Base-by-base conservation (phyloP, 2,329 filamentous ascomycete species). In the Neospermospora avenae region DNA sequence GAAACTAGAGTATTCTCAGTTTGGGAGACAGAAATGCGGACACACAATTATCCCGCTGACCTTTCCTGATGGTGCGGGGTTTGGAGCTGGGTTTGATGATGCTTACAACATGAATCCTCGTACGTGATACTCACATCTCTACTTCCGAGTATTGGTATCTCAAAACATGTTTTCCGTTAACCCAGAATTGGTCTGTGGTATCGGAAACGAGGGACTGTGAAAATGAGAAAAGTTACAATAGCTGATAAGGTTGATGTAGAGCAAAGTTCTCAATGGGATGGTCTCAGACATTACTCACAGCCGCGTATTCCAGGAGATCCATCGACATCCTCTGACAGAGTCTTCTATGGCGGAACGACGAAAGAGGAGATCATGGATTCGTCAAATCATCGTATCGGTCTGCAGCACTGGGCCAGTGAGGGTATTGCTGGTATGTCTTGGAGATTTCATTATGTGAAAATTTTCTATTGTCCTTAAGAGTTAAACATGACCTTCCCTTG, bases 1-100 rank as follows among this genome's bases (percentile, higher is more conserved):
- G 20, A 84, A 84, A 65, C 72, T 84, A 2, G 80, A 84, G 59
- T 77, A 80, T 64, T 80, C 82, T 1, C 80, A 80, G 61, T 80
- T 84, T 64, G 77, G 78, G 45, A 76, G 83, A 1, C 77, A 78
- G 35, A 77, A 78, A 8, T 79, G 78, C 54, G 71, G 78, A 34
- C 81, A 83, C 64, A 76, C 76, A 57, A 79, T 84, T 58, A 73
- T 81, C 0, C 75, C 78, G 11, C 60, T 82, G 16, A 71, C 83
- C 8, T 74, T 75, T 10, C 60, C 62, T 14, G 63, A 55, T 13
- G 63, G 59, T 16, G 61, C 24, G 52, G 65, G 65, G 4, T 53
- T 56, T 20, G 77, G 79, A 10, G 69, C 75, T 0, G 77, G 76
- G 4, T 82, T 80, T 65, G 79, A 81, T 65, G 79, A 81, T 61